A percentile compares a stretch with the other conserved stretches of the same genome.
phyloP scores from a whole-genome alignment of 1,284 basidiomycete genomes.

The Sporisorium exsertum region DNA sequence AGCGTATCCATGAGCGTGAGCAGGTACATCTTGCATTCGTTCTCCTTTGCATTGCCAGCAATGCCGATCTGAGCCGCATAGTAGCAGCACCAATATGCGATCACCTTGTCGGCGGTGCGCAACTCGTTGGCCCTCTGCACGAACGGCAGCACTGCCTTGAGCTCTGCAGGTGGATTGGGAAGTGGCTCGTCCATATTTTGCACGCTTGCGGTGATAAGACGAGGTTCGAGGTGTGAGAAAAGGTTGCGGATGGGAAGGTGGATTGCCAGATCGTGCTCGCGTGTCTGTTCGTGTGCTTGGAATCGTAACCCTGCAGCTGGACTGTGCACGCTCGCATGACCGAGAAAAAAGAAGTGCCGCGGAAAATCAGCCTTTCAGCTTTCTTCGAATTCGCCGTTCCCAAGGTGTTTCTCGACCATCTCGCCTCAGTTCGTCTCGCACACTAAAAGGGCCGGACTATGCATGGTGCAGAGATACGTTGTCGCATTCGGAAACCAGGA shows the following conservation, averaged over 20 bases:
- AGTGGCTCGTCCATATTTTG: conserved; percentile 42
- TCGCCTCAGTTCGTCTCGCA: not conserved
- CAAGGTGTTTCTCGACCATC: not conserved
- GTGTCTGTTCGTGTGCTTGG: not conserved
- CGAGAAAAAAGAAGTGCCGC: not conserved
- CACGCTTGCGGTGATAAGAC: not conserved
- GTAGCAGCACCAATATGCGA: conserved; percentile 95
- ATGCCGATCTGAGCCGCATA: conserved; percentile 90
- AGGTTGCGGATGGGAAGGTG: not conserved
- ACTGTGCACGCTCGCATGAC: conserved; percentile 20
- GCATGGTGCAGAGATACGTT: conserved; percentile 3
- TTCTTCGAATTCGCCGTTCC: not conserved
- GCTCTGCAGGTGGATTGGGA: conserved; percentile 50
- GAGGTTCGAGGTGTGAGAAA: not conserved
- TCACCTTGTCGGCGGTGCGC: conserved; percentile 81
- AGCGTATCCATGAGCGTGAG: conserved; percentile 81
- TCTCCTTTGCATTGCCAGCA: conserved; percentile 75
- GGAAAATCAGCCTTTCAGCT: too few relatives aligned
- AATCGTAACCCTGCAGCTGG: conserved; percentile 13
- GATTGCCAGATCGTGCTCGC: not conserved
- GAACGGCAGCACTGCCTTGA: conserved; percentile 77
- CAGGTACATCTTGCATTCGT: conserved; percentile 76
- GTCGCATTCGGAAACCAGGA: conserved; percentile 1
- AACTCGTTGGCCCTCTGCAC: conserved; percentile 91
- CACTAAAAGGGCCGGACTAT: not conserved